Evolutionary conservation across 1,284 basidiomycete species (phyloP).

Genomic region (Ustilago loliicola): DNA sequence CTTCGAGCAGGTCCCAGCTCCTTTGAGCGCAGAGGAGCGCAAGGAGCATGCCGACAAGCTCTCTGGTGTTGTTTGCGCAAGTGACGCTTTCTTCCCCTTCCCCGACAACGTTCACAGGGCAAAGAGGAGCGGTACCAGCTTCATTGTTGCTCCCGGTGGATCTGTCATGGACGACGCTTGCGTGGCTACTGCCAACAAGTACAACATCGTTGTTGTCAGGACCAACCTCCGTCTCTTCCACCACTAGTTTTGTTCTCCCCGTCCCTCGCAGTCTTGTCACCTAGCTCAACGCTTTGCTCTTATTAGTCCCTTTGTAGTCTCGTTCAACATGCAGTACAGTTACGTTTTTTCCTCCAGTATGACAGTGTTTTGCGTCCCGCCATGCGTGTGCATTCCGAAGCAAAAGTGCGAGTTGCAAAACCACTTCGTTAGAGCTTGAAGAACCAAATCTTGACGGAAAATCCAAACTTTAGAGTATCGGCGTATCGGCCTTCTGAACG

Average conservation of each 20-base stretch:
- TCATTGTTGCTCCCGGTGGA: slow-evolving; percentile 93
- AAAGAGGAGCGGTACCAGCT: slow-evolving; percentile 88
- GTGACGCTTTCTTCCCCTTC: slow-evolving; percentile 99
- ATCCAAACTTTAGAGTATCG: too few species aligned
- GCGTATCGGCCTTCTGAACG: background rate
- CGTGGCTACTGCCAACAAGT: slow-evolving; percentile 65
- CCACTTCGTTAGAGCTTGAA: background rate
- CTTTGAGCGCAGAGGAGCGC: slow-evolving; percentile 81
- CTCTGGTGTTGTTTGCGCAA: slow-evolving; percentile 87
- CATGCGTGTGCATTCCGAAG: background rate
- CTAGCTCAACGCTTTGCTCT: slow-evolving; percentile 7
- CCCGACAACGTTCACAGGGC: slow-evolving; percentile 97
- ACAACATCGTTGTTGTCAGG: slow-evolving; percentile 68
- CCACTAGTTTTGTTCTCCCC: slow-evolving; percentile 52
- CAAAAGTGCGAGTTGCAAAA: background rate
- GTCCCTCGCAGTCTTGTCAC: slow-evolving; percentile 4
- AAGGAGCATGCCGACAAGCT: slow-evolving; percentile 61
- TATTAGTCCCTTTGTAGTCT: slow-evolving; percentile 3
- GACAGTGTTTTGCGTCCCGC: background rate
- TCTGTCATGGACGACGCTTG: slow-evolving; percentile 89
- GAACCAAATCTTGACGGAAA: background rate
- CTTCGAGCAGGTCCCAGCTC: slow-evolving; percentile 82
- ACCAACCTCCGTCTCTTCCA: slow-evolving; percentile 69
- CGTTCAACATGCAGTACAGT: slow-evolving; percentile 9
- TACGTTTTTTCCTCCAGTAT: background rate